These are phyloP conservation scores for Dothiorella sarmentorum DNA, from an alignment of 2,329 filamentous ascomycete species.

Conservation along the genomic window DNA sequence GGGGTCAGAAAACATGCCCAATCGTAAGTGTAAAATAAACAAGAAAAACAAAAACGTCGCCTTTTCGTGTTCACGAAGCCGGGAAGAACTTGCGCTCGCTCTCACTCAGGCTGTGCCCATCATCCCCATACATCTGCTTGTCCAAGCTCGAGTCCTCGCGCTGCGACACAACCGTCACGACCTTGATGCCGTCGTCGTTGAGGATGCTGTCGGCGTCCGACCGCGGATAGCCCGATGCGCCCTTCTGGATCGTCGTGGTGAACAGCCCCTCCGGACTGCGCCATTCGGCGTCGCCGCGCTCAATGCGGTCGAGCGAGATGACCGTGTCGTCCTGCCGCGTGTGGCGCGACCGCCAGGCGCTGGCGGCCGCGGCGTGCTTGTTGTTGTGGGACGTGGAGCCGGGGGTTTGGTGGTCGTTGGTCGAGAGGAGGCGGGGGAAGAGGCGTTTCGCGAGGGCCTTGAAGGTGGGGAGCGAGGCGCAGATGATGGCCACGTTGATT, in stretches of 20 bases:
- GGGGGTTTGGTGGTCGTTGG: no score
- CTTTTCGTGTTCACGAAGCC: not conserved
- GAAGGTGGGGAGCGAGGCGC: slow-evolving; percentile 30
- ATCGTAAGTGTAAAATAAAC: not conserved
- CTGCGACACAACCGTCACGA: slow-evolving; percentile 6
- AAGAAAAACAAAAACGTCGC: no score
- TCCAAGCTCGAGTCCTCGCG: not conserved
- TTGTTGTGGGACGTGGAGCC: not conserved
- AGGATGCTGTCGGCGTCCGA: not conserved
- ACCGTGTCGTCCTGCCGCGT: not conserved
- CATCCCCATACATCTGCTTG: not conserved
- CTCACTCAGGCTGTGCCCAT: slow-evolving; percentile 4
- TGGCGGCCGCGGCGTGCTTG: not conserved
- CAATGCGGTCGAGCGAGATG: not conserved
- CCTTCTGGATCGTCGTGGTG: slow-evolving; percentile 6
- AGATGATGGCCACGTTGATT: slow-evolving; percentile 31
- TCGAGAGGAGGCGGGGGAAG: slow-evolving; percentile 8
- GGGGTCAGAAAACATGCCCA: not conserved
- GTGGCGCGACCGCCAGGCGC: not conserved
- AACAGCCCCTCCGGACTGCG: not conserved
- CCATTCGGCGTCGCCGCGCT: not conserved
- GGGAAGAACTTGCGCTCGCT: slow-evolving; percentile 10
- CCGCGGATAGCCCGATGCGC: not conserved
- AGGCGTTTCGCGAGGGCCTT: slow-evolving; percentile 27
- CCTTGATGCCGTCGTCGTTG: not conserved